Evolutionary conservation across 2,329 filamentous ascomycete genomes (phyloP).

Genomic region (Fusarium denticulatum): DNA sequence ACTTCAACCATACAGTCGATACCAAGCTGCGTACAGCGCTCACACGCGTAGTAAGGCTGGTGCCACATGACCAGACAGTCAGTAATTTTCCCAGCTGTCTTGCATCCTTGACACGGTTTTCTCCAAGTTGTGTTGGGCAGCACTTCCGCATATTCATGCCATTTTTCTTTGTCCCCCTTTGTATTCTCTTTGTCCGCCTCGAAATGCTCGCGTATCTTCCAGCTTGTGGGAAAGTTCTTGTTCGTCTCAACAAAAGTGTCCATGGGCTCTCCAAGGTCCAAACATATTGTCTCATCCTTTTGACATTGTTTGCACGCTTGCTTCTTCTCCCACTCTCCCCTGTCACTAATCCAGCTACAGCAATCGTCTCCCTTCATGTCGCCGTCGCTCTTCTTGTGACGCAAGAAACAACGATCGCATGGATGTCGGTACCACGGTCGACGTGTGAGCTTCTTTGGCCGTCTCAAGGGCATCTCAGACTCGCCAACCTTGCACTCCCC

Average conservation of each 20-base stretch:
- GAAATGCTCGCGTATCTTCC: constrained; percentile 10
- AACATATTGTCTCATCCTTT: constrained; percentile 4
- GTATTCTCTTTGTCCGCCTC: neutral
- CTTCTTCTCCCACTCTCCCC: constrained; percentile 9
- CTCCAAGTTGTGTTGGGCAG: constrained; percentile 4
- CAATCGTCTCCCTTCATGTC: neutral
- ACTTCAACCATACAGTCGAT: constrained; percentile 40
- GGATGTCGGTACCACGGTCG: constrained; percentile 31
- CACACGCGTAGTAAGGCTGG: constrained; percentile 12
- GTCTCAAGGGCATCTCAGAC: neutral
- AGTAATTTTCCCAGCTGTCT: neutral
- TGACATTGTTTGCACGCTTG: constrained; percentile 9
- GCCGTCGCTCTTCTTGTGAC: neutral
- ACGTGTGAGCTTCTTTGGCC: constrained; percentile 5
- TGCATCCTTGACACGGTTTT: constrained; percentile 18
- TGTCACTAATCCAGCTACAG: constrained; percentile 30
- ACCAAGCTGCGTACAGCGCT: constrained; percentile 45
- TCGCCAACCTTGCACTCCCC: neutral
- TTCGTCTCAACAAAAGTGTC: neutral
- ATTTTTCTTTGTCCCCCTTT: neutral
- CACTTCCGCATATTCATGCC: constrained; percentile 9
- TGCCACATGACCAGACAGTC: constrained; percentile 10
- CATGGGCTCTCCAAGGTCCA: constrained; percentile 1
- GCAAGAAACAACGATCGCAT: constrained; percentile 26
- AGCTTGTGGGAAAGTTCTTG: neutral